Conservation (phyloP, 1,284 basidiomycete genomes). For the Wolfiporia cocos region DNA sequence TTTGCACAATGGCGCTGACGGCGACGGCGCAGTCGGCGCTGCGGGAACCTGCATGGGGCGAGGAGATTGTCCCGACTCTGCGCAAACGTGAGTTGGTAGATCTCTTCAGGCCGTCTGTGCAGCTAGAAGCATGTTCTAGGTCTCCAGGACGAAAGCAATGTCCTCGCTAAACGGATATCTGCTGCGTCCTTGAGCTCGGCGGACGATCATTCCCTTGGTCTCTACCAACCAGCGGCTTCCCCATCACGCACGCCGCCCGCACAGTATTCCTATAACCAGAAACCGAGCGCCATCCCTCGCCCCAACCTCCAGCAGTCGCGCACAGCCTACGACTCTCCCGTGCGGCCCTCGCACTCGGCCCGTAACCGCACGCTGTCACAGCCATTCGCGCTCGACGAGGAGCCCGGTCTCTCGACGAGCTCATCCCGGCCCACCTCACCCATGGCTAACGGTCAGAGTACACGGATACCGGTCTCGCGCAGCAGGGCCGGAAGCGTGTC, state of each 20-base stretch:
- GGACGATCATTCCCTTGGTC: conserved; percentile 25
- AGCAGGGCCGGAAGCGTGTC: conserved; percentile 37
- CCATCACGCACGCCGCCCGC: conserved; percentile 13
- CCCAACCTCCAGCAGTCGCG: conserved; percentile 35
- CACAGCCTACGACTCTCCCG: conserved; percentile 17
- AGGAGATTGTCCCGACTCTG: conserved; percentile 63
- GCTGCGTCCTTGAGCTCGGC: conserved; percentile 58
- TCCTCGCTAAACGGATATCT: conserved; percentile 67
- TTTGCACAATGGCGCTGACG: conserved; percentile 30
- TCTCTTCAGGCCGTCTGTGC: neutral
- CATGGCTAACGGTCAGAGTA: conserved; percentile 31
- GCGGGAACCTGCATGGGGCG: conserved; percentile 59
- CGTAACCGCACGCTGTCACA: conserved; percentile 57
- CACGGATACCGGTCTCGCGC: conserved; percentile 45
- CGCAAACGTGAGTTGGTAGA: conserved; percentile 65
- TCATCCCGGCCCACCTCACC: conserved; percentile 35
- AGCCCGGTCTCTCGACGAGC: too few relatives aligned
- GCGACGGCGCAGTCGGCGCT: conserved; percentile 44
- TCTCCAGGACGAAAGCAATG: conserved; percentile 66
- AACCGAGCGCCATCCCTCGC: conserved; percentile 41
- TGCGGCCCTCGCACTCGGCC: conserved; percentile 14
- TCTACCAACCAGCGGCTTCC: conserved; percentile 18
- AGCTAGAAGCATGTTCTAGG: conserved; percentile 36
- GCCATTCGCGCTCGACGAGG: conserved; percentile 37
- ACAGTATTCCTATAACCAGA: conserved; percentile 21